phyloP scores from a whole-genome alignment of 495 filamentous ascomycete species.

The Aspergillus saccharolyticus region DNA sequence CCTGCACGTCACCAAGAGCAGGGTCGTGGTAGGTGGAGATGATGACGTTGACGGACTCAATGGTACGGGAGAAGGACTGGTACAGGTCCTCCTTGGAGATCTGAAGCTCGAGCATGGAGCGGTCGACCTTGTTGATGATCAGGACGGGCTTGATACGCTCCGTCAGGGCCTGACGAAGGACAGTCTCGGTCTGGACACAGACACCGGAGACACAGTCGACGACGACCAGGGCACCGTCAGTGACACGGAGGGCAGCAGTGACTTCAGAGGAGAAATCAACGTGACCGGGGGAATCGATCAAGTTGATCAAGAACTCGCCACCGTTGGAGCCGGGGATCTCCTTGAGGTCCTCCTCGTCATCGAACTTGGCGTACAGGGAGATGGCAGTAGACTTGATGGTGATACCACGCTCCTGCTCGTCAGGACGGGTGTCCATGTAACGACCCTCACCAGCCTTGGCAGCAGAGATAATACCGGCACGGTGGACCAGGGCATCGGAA shows the following conservation, averaged over 20 bases:
- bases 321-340: slow-evolving; percentile 88
- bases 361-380: slow-evolving; percentile 87
- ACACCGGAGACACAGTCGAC: slow-evolving; percentile 99
- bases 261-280: slow-evolving; percentile 99
- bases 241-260: slow-evolving; percentile 98
- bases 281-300: slow-evolving; percentile 99
- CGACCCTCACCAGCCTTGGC: slow-evolving; percentile 94
- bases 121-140: slow-evolving; percentile 99
- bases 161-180: slow-evolving; percentile 96
- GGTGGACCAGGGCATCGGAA: slow-evolving; percentile 97
- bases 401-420: slow-evolving; percentile 99
- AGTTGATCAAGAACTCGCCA: slow-evolving; percentile 98
- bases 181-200: slow-evolving; percentile 98
- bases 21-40: slow-evolving; percentile 99
- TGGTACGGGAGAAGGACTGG: slow-evolving; percentile 98
- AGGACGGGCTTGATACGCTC: slow-evolving; percentile 99
- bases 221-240: slow-evolving; percentile 97
- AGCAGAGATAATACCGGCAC: slow-evolving; percentile 98
- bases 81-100: slow-evolving; percentile 98
- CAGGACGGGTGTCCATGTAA: slow-evolving; percentile 93
- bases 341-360: slow-evolving; percentile 83
- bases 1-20: slow-evolving; percentile 92
- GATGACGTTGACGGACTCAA: slow-evolving; percentile 99
- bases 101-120: slow-evolving; percentile 97
- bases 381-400: slow-evolving; percentile 99